Evolutionary conservation across 1,284 basidiomycete species (phyloP).

Genomic region (Coniophora puteana): DNA sequence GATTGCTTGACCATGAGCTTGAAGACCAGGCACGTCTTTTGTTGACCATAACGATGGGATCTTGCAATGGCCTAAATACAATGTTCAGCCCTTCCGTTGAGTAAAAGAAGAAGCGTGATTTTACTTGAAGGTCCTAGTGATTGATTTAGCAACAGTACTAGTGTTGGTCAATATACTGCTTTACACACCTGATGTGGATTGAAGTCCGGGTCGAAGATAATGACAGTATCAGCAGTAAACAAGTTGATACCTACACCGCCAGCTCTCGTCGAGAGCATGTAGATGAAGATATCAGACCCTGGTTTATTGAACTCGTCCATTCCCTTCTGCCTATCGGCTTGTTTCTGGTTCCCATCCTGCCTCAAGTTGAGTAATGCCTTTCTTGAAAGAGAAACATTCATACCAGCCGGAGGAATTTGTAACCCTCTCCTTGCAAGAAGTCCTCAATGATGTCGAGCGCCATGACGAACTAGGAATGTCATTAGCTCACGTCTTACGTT

Average conservation of each 20-base stretch:
- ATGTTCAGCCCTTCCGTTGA: conserved; percentile 11
- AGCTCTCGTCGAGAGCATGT: conserved; percentile 90
- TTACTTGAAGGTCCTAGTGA: conserved; percentile 65
- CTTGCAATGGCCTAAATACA: conserved; percentile 78
- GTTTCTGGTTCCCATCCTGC: conserved; percentile 89
- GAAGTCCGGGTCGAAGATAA: conserved; percentile 92
- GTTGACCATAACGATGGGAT: conserved; percentile 80
- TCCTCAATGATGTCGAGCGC: conserved; percentile 91
- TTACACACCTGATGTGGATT: conserved; percentile 84
- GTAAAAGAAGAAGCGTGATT: conserved; percentile 6
- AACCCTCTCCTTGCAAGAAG: conserved; percentile 86
- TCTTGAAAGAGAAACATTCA: conserved; percentile 23
- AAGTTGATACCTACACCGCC: conserved; percentile 97
- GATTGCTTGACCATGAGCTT: conserved; percentile 89
- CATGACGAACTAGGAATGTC: conserved; percentile 80
- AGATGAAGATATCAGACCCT: conserved; percentile 86
- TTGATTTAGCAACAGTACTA: conserved; percentile 4
- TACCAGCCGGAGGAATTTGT: conserved; percentile 87
- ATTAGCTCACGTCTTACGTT: too few species aligned
- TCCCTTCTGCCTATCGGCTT: conserved; percentile 83
- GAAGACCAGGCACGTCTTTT: conserved; percentile 84
- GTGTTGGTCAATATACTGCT: background rate
- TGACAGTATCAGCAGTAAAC: conserved; percentile 86
- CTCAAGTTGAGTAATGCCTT: conserved; percentile 1
- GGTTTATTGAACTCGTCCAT: conserved; percentile 94